Conservation (phyloP, 2,329 filamentous ascomycete genomes). For the Penicillium sp. region DNA sequence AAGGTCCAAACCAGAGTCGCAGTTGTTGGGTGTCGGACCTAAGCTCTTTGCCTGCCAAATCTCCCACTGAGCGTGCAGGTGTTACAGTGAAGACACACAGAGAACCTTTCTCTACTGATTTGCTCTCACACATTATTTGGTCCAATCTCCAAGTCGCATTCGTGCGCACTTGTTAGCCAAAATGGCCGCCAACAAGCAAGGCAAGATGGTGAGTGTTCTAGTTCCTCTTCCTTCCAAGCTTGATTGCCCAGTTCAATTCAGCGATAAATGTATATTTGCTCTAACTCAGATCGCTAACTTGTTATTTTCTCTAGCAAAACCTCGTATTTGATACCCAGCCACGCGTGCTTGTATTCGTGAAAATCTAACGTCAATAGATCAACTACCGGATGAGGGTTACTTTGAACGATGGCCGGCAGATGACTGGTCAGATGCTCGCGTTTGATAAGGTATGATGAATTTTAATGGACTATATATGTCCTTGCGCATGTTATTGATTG, state of each 20-base stretch:
- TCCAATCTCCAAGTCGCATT: conserved; percentile 47
- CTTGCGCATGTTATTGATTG: neutral
- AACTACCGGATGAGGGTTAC: conserved; percentile 99
- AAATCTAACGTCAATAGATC: conserved; percentile 72
- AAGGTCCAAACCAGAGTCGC: conserved; percentile 13
- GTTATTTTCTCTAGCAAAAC: conserved; percentile 58
- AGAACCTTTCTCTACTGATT: conserved; percentile 29
- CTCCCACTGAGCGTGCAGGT: conserved; percentile 22
- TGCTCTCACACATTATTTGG: conserved; percentile 32
- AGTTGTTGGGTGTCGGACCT: neutral
- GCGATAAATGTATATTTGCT: neutral
- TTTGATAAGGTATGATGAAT: conserved; percentile 80
- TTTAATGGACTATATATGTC: conserved; percentile 17
- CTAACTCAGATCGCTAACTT: conserved; percentile 56
- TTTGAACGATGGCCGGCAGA: conserved; percentile 90
- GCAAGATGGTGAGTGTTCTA: conserved; percentile 88
- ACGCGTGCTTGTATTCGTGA: neutral
- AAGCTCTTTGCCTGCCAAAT: conserved; percentile 21
- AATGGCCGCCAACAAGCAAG: conserved; percentile 84
- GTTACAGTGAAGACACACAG: conserved; percentile 24
- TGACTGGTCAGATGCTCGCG: conserved; percentile 97
- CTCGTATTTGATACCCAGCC: conserved; percentile 56
- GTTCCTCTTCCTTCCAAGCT: conserved; percentile 16
- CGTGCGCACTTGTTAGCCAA: conserved; percentile 45
- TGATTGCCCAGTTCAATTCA: conserved; percentile 1